phyloP scores from a whole-genome alignment of 306 rosid species.

The Astragalus glycyphyllos region DNA sequence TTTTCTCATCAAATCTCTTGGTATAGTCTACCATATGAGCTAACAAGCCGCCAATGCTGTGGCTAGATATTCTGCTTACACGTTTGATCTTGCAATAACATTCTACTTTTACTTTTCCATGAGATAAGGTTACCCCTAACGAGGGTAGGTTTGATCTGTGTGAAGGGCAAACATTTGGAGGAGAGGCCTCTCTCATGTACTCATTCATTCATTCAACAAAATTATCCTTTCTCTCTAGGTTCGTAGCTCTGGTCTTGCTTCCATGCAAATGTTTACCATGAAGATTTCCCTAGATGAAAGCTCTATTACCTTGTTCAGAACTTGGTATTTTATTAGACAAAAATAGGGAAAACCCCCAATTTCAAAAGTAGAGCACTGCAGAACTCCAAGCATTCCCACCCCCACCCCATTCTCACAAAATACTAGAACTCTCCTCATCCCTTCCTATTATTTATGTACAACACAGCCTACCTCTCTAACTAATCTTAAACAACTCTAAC shows the following conservation, averaged over 20 bases:
- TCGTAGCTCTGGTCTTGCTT: background rate
- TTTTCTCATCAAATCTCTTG: no score
- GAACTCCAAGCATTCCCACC: no score
- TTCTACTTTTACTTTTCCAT: no score
- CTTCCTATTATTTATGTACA: slow-evolving; percentile 4
- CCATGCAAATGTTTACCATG: slow-evolving; percentile 1
- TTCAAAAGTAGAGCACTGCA: no score
- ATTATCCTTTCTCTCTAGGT: background rate
- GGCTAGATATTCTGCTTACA: no score
- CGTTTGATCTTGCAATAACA: no score
- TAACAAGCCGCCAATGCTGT: no score
- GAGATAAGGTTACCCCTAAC: no score
- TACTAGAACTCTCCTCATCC: background rate
- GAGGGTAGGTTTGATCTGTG: background rate
- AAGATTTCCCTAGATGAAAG: background rate
- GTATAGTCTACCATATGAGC: no score
- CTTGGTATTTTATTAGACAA: background rate
- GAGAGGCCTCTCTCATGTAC: background rate
- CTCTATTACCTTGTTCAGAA: background rate
- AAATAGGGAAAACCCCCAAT: background rate
- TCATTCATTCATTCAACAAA: background rate
- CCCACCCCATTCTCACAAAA: no score
- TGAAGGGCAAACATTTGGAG: background rate
- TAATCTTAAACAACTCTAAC: background rate
- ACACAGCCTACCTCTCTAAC: slow-evolving; percentile 1